Percentiles rank a stretch among this genome's conserved stretches.
Evolutionary conservation across 179 eudicot species (phyloP).

Genomic region (Drosera spatulata): DNA sequence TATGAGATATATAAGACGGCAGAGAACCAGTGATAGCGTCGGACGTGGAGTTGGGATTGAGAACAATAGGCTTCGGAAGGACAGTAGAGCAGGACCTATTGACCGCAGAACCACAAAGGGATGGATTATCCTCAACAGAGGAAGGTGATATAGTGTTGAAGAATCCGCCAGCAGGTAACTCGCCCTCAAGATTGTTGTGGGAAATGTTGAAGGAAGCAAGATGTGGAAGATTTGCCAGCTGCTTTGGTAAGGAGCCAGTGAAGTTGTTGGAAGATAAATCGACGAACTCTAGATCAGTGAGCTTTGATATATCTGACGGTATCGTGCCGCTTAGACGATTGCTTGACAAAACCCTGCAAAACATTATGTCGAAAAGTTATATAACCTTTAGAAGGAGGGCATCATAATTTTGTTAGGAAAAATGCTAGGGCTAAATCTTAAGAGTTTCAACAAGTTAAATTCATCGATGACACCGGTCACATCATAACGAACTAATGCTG

Average conservation of each 20-base stretch:
- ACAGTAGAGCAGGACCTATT: conserved; percentile 68
- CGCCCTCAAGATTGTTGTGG: conserved; percentile 63
- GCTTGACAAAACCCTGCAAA: conserved; percentile 40
- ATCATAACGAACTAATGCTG: too few species aligned
- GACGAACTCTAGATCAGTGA: conserved; percentile 47
- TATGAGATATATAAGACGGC: conserved; percentile 37
- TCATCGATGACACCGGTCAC: too few species aligned
- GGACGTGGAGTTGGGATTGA: conserved; percentile 60
- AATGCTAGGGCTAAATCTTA: too few species aligned
- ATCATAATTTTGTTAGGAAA: too few species aligned
- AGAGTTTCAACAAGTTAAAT: too few species aligned
- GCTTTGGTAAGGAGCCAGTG: conserved; percentile 59
- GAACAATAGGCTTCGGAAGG: conserved; percentile 87
- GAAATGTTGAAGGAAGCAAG: conserved; percentile 64
- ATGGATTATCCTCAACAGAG: conserved; percentile 60
- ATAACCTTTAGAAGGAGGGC: too few species aligned
- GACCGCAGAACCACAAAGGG: conserved; percentile 67
- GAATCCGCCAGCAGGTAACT: conserved; percentile 76
- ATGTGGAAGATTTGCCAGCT: conserved; percentile 59
- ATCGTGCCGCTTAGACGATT: conserved; percentile 64
- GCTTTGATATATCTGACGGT: conserved; percentile 38
- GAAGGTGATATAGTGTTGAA: conserved; percentile 62
- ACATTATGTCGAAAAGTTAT: too few species aligned
- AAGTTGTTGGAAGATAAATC: conserved; percentile 63
- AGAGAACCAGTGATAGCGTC: conserved; percentile 28